Base-by-base conservation (phyloP, 1,284 basidiomycete species). In the Phellinidium pouzarii region DNA sequence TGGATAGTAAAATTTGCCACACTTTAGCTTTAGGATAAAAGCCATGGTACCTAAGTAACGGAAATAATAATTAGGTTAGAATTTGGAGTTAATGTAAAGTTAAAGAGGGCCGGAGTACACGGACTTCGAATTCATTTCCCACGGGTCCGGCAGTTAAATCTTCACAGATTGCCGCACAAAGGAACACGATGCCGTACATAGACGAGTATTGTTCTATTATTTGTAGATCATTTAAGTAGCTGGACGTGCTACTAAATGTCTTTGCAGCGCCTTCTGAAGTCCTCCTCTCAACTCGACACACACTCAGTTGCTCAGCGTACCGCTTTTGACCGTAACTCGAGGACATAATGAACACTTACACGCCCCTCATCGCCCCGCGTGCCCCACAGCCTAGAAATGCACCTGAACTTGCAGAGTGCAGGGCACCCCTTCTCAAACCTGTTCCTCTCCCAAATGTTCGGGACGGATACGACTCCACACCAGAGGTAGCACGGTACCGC, bases 1-100 rank as follows among this genome's bases (percentile, higher is more conserved):
- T 72, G 65, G 65, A 59, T 71, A 11, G 57, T 71, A 40, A 68
- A 64, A 53, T 63, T 71, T 57, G 67, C 61, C 22, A 44, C 48
- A 38, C n/a, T n/a, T n/a, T n/a, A n/a, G n/a, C n/a, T n/a, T n/a
- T n/a, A n/a, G n/a, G n/a, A n/a, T n/a, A n/a, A n/a, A n/a, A n/a
- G n/a, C n/a, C n/a, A n/a, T n/a, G n/a, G n/a, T n/a, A n/a, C n/a
- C n/a, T n/a, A n/a, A n/a, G n/a, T n/a, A n/a, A n/a, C 34, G 25
- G 34, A 34, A n/a, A 7, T 46, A 20, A 26, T 12, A 27, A 17
- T 12, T 26, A 19, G 12, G 22, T 45, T n/a, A 23, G 22, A 12
- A n/a, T 17, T 40, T 17, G 14, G 19, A 31, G 12, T 31, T 31
- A 31, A 31, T 7, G 7, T 41, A n/a, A 41, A 41, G 7, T 41